Evolutionary conservation across 805 yeast species (phyloP), one percentile per base, ranked within the genome.

Genomic region (Cyberlindnera nakhonratchasimensis): DNA sequence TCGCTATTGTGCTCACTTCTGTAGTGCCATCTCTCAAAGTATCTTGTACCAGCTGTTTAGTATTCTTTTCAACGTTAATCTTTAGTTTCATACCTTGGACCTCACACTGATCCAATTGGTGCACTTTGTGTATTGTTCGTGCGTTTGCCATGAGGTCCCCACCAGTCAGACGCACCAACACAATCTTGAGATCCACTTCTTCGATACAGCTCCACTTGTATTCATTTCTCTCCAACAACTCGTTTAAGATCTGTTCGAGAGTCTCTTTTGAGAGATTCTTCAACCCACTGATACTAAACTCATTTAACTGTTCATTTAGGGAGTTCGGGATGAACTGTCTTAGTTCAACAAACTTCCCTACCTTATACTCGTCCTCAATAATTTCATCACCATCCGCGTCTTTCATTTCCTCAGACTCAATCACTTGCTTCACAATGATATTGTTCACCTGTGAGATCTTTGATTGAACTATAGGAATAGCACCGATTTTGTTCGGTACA

Each of bases 191-290:
- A 23, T 69, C 73, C 4, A 64, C 70, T 40, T 62, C 60, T 29
- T 58, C 63, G 8, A 66, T 52, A 28, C 53, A 50, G 19, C 67
- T 57, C 73, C 76, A 72, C 16, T 35, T 38, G 48, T 57, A 70
- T 2, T 39, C 36, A 20, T 13, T 26, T n/a, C 18, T 39, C 3
- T 40, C 40, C 5, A 45, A 24, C 2, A 66, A 38, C 5, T 43
- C 43, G 18, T 48, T 45, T 20, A 72, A 48, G 0, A 70, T 43
- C 37, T 58, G 63, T 43, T 70, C 75, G 18, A 69, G 52, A 1
- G 60, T 52, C 2, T 45, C 42, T 30, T 53, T 52, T 24, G 55
- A 51, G 5, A 70, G 45, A 12, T 57, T 59, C 6, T 67, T 69
- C 39, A 72, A 62, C 29, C 64, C 64, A 19, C 57, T 53, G 11